These are phyloP conservation scores for Claviceps sp. DNA, from an alignment of 2,329 filamentous ascomycete species.

Conservation along the genomic window DNA sequence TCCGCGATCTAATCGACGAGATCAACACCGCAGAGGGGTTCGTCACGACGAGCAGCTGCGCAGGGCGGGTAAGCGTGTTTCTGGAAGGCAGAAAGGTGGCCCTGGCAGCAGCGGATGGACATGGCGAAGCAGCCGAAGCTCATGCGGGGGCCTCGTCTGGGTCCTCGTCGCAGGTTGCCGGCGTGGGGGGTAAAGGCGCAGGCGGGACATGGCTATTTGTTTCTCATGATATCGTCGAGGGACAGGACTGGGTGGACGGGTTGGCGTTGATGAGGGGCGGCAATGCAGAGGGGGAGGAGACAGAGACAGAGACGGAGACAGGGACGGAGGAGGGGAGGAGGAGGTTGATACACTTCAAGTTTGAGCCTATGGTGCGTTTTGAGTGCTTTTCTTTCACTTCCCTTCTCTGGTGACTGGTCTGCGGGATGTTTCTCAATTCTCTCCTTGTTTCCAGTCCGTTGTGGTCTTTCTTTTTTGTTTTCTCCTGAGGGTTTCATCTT, in stretches of 20 bases:
- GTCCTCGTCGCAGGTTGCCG: conserved; percentile 29
- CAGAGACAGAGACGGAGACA: neutral
- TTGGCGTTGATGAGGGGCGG: conserved; percentile 13
- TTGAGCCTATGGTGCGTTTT: conserved; percentile 75
- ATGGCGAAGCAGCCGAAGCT: conserved; percentile 8
- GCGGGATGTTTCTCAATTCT: conserved; percentile 38
- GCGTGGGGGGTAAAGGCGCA: conserved; percentile 72
- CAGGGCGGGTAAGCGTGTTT: conserved; percentile 77
- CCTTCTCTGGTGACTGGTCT: neutral
- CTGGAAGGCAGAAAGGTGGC: conserved; percentile 55
- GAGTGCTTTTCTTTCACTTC: neutral
- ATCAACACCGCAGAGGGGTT: conserved; percentile 65
- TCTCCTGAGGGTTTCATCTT: no score
- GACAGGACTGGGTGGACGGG: conserved; percentile 17
- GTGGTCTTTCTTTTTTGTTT: no score
- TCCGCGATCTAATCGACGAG: conserved; percentile 61
- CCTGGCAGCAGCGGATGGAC: neutral
- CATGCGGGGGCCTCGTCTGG: neutral
- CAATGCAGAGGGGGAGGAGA: neutral
- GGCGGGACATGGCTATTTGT: conserved; percentile 79
- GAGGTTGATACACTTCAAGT: conserved; percentile 70
- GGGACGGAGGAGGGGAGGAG: conserved; percentile 16
- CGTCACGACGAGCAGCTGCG: conserved; percentile 88
- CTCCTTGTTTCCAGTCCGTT: neutral
- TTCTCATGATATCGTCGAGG: conserved; percentile 54